Conservation (phyloP, 805 yeast species). For the Pichia gijzeniarum region DNA sequence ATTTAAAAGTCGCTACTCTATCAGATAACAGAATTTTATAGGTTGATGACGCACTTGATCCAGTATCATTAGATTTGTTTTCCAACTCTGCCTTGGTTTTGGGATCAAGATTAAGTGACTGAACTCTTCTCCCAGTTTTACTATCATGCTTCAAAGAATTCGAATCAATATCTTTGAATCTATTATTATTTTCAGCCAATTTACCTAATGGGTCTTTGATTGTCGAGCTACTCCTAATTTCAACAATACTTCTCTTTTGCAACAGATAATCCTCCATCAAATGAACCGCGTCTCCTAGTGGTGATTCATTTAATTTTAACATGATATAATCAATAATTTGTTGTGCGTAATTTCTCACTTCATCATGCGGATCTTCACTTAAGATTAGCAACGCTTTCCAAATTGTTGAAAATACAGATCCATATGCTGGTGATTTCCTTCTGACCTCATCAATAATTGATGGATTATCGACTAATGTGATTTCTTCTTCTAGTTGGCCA, state of each 20-base stretch:
- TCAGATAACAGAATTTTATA: conserved; percentile 8
- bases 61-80: background rate
- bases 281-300: conserved; percentile 54
- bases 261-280: conserved; percentile 61
- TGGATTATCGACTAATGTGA: conserved; percentile 57
- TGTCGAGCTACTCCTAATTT: background rate
- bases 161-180: background rate
- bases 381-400: conserved; percentile 82
- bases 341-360: conserved; percentile 67
- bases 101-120: conserved; percentile 20
- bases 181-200: background rate
- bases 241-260: conserved; percentile 34
- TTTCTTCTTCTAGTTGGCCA: conserved; percentile 75
- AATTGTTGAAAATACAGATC: conserved; percentile 75
- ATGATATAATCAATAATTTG: conserved; percentile 69
- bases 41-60: conserved; percentile 14
- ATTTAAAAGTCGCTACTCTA: conserved; percentile 11
- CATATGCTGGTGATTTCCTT: conserved; percentile 72
- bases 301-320: conserved; percentile 55
- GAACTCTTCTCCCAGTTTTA: conserved; percentile 18
- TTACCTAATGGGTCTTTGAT: conserved; percentile 5
- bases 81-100: conserved; percentile 4
- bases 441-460: conserved; percentile 56
- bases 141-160: conserved; percentile 1
- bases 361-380: conserved; percentile 83